These are phyloP conservation scores for Saprolegnia diclina DNA, from an alignment of 352 stramenopile genomes.

Conservation along the genomic window DNA sequence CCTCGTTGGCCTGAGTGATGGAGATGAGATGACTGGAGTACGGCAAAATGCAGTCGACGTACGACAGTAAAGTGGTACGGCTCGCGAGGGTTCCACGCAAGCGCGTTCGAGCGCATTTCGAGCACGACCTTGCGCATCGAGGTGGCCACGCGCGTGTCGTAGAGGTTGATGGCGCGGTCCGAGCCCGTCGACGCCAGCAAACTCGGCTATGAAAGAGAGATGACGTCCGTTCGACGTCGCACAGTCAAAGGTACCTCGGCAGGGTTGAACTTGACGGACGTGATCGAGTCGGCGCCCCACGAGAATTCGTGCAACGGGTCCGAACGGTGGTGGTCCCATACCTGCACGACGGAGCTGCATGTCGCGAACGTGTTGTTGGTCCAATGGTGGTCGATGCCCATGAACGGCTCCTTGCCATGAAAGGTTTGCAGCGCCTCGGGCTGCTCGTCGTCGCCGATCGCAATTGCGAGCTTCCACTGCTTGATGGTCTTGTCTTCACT, in stretches of 20 bases:
- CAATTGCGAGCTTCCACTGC: conserved; percentile 77
- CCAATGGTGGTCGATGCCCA: conserved; percentile 98
- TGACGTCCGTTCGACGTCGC: not conserved
- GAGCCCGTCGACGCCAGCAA: conserved; percentile 95
- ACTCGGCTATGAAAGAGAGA: conserved; percentile 47
- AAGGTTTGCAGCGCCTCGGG: conserved; percentile 69
- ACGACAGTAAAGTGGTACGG: conserved; percentile 98
- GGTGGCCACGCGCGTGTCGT: conserved; percentile 86
- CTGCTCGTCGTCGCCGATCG: conserved; percentile 63
- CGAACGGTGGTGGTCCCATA: conserved; percentile 93
- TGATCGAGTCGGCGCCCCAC: conserved; percentile 95
- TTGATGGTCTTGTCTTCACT: conserved; percentile 95
- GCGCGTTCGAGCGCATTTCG: conserved; percentile 94
- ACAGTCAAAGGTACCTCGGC: conserved; percentile 11
- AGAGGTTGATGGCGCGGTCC: conserved; percentile 91
- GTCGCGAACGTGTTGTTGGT: conserved; percentile 88
- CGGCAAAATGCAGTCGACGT: conserved; percentile 28
- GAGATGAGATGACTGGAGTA: not conserved
- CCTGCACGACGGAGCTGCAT: conserved; percentile 90
- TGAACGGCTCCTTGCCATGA: conserved; percentile 78
- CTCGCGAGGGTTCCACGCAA: conserved; percentile 99
- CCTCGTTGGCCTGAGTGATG: conserved; percentile 90
- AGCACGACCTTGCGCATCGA: conserved; percentile 96
- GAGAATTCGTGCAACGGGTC: conserved; percentile 91
- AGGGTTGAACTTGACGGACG: conserved; percentile 51